Evolutionary conservation across 371 early-diverging fungal genomes (phyloP), one percentile per base, ranked within the genome.

Genomic region (Rhizoclosmatium hyalinum): DNA sequence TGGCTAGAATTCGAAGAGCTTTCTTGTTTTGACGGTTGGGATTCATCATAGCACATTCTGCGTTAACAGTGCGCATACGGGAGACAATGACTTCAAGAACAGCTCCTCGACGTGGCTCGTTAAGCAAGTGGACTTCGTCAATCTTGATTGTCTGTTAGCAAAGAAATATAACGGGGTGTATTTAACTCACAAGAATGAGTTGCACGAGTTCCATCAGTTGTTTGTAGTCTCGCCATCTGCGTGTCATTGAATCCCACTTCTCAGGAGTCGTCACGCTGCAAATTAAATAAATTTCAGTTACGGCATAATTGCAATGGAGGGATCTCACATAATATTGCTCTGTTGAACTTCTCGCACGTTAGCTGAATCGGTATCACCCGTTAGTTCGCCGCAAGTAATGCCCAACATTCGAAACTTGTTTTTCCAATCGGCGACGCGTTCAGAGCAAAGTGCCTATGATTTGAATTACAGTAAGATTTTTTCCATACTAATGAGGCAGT

Each of bases 221-320:
- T 47, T 76, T 78, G 57, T 81, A 72, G 65, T 85, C 85, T 4
- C 80, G 56, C 83, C 90, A 87, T 54, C 77, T 73, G 17, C 94
- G 82, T 0, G 92, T 92, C 86, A 89, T 85, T 0, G 89, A 85
- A 76, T 93, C 94, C 92, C 92, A 94, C 75, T 92, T 92, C 71
- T 94, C 94, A 3, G 94, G 93, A 3, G 92, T 92, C 1, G 94
- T 92, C 1, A 92, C 84, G 46, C 78, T 74, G 46, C 5, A 21
- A 72, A 60, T 12, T 73, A 4, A 65, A 32, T 47, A 17, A 67
- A 39, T 14, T 57, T 12, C 12, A 46, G 4, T 14, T 0, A 39
- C n/a, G 19, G 6, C 17, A 19, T 45, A 12, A 6, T n/a, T 4
- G 53, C 14, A 43, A 73, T 8, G 17, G 39, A 8, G 21, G 68